Conservation (phyloP, 2,329 filamentous ascomycete genomes). For the Aspergillus niger region DNA sequence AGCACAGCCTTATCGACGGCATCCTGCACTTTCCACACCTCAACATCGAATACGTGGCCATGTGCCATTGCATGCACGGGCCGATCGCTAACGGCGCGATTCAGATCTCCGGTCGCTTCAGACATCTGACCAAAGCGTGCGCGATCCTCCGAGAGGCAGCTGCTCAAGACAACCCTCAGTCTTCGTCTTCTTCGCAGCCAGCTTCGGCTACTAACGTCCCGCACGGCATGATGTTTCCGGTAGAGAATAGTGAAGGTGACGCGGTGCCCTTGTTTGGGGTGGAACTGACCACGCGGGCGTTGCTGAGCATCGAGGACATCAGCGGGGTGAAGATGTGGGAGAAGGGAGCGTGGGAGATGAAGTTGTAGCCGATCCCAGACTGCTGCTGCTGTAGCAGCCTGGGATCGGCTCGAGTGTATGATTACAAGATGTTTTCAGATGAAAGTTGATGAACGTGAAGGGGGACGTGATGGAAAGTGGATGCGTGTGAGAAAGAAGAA, state of each 20-base stretch:
- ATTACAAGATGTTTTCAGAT: too few species aligned
- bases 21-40: constrained; percentile 21
- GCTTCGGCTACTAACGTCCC: background rate
- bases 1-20: constrained; percentile 22
- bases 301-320: constrained; percentile 14
- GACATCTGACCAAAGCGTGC: background rate
- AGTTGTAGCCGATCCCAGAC: constrained; percentile 13
- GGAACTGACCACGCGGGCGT: background rate
- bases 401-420: too few species aligned
- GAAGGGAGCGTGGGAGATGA: constrained; percentile 24
- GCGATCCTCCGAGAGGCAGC: background rate
- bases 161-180: too few species aligned
- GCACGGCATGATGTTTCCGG: background rate
- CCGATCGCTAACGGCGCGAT: constrained; percentile 7
- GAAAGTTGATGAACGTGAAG: too few species aligned
- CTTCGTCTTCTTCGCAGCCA: background rate
- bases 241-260: background rate
- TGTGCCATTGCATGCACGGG: constrained; percentile 20
- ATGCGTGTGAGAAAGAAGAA: too few species aligned
- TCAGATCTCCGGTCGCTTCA: background rate
- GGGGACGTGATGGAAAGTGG: too few species aligned
- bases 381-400: too few species aligned
- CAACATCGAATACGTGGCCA: constrained; percentile 25
- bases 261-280: background rate
- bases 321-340: constrained; percentile 29